phyloP scores from a whole-genome alignment of 1,284 basidiomycete genomes.

The Fomitopsis betulina region DNA sequence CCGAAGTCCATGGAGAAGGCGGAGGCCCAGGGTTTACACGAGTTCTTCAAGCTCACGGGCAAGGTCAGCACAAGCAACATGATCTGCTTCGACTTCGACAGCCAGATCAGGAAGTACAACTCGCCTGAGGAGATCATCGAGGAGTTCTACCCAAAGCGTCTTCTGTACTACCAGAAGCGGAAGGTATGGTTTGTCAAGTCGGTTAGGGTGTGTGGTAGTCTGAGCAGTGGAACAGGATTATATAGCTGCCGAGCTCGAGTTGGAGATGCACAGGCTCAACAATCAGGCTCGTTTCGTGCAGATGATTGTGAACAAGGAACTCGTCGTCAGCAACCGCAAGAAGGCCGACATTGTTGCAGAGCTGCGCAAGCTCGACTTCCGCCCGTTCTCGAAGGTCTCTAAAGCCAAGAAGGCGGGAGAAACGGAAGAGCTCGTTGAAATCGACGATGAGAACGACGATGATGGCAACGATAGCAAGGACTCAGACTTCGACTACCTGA shows the following conservation, averaged over 20 bases:
- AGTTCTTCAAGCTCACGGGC: conserved; percentile 87
- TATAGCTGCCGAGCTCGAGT: conserved; percentile 83
- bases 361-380: conserved; percentile 81
- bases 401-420: conserved; percentile 75
- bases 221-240: conserved; percentile 54
- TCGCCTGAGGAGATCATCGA: conserved; percentile 90
- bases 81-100: conserved; percentile 97
- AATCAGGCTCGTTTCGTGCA: conserved; percentile 98
- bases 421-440: conserved; percentile 60
- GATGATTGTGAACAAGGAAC: conserved; percentile 90
- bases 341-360: conserved; percentile 85
- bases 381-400: conserved; percentile 79
- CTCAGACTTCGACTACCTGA: conserved; percentile 90
- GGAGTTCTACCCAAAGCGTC: conserved; percentile 89
- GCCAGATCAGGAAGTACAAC: conserved; percentile 94
- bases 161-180: conserved; percentile 91
- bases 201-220: neutral
- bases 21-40: conserved; percentile 83
- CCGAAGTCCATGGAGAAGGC: conserved; percentile 84
- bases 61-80: conserved; percentile 93
- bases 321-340: conserved; percentile 92
- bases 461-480: conserved; percentile 41
- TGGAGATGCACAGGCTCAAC: conserved; percentile 78
- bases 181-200: conserved; percentile 56
- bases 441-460: conserved; percentile 59